Evolutionary conservation across 441 rosid genomes (phyloP).

Genomic region (Kokia cookei): DNA sequence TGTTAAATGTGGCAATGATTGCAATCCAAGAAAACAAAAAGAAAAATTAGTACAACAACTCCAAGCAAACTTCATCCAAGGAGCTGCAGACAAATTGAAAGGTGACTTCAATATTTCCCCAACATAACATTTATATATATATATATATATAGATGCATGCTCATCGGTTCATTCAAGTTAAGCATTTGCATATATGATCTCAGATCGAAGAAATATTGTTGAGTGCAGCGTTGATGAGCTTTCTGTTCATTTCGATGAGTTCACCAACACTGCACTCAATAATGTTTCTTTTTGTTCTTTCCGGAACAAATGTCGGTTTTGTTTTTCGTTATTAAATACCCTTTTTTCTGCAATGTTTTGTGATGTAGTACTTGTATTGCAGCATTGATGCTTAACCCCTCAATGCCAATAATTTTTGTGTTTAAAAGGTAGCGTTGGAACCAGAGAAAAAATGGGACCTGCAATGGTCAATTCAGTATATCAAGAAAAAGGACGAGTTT

Average conservation of each 20-base stretch:
- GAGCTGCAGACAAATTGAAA: no score
- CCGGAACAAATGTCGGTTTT: neutral
- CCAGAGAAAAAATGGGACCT: no score
- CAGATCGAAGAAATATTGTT: constrained; percentile 40
- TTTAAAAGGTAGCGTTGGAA: no score
- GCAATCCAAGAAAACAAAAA: constrained; percentile 1
- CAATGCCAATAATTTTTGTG: no score
- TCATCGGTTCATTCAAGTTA: neutral
- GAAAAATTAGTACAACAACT: constrained; percentile 13
- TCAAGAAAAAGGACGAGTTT: no score
- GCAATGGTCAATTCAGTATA: no score
- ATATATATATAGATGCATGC: neutral
- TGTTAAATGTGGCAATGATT: constrained; percentile 9
- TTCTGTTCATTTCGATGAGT: neutral
- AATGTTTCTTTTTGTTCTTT: constrained; percentile 25
- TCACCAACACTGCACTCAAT: constrained; percentile 32
- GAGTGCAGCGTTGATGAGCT: constrained; percentile 72
- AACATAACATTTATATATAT: neutral
- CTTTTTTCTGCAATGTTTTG: no score
- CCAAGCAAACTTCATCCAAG: neutral
- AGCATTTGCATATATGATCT: neutral
- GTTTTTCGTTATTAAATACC: no score
- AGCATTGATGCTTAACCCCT: no score
- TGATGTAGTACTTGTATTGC: no score
- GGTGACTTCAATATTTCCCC: neutral